Base-by-base conservation (phyloP, 805 yeast genomes). In the Ogataea methanolica region DNA sequence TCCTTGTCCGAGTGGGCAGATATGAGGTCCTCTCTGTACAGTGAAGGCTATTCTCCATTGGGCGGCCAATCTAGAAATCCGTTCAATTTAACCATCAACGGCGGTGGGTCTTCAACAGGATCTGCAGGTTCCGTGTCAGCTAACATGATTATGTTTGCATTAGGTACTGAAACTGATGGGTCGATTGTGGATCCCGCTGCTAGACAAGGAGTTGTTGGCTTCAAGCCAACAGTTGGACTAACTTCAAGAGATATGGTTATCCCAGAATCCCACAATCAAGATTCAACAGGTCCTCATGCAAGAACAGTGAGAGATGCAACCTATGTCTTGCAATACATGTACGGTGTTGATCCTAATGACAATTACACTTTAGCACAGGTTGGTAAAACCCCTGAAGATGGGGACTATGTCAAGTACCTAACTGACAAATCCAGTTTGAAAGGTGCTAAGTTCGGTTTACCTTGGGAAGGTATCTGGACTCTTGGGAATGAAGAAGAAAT, bases 131-230 rank as follows among this genome's bases (percentile, higher is more conserved):
- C 60, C 15, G 65, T 60, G 14, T 63, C 63, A 12, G 57, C 64
- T 4, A 59, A 60, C 35, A 55, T 61, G 62, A 57, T 60, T 35
- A 50, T 56, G 55, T 61, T 59, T 46, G 53, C 65, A 5, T 41
- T 61, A 17, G 66, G 65, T 15, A 61, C 65, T 19, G 66, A 61
- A 46, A 61, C 66, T 6, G 65, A 61, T 47, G 65, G 66, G 12
- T 55, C 61, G 41, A 59, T 61, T 36, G 57, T 61, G 39, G 61
- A 57, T 46, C 65, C 65, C 7, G 54, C 63, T 16, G 60, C 49
- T 51, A 50, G 59, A 42, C 59, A 61, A 44, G 65, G 61, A 41
- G 41, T 58, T 37, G 63, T 61, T 39, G 64, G 65, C 12, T 49
- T 60, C 37, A 61, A 60, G 35, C 65, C 65, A 21, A 61, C 65